Evolutionary conservation across 2,329 filamentous ascomycete genomes (phyloP), one percentile per base, ranked within the genome.

Genomic region (Microdochium trichocladiopsis): DNA sequence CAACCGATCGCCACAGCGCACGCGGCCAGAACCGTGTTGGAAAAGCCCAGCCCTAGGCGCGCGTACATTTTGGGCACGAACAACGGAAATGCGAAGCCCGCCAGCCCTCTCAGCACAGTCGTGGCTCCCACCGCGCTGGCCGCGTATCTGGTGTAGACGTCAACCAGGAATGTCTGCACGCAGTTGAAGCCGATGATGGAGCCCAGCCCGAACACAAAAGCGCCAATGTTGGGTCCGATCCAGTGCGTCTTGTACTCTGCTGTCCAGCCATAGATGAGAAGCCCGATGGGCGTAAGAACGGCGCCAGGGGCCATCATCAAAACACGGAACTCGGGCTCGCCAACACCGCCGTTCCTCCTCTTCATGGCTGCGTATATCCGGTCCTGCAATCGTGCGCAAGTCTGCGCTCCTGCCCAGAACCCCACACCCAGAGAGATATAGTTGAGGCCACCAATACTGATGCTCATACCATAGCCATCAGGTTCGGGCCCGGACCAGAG

Each of bases 71-170:
- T 56, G 1, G 74, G 72, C 1, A 73, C 76, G 36, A 79, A 78
- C 1, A 82, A 66, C 11, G 78, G 78, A 50, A 81, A 72, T 8
- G 72, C 73, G 24, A 79, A 77, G 2, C 75, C 76, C 3, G 75
- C 75, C 11, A 81, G 60, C 25, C 69, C 75, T 3, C 75, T 68
- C 36, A 77, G 60, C 3, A 78, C 66, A 18, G 71, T 74, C 23
- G 66, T 66, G 28, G 74, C 74, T 3, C 62, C 71, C 10, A 77
- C 65, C 8, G 72, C 75, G 48, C 69, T 72, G 28, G 74, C 75
- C 2, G 72, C 74, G 55, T 72, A 75, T 9, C 65, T 63, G n/a
- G 69, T 63, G 60, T 76, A 78, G 1, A 69, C 62, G 59, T 78
- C 76, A 31, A 78, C 71, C 2, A 77, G 59, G 60, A 72, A 78